These are phyloP conservation scores for Brassica incana DNA, from an alignment of 345 rosid genomes.

Conservation along the genomic window DNA sequence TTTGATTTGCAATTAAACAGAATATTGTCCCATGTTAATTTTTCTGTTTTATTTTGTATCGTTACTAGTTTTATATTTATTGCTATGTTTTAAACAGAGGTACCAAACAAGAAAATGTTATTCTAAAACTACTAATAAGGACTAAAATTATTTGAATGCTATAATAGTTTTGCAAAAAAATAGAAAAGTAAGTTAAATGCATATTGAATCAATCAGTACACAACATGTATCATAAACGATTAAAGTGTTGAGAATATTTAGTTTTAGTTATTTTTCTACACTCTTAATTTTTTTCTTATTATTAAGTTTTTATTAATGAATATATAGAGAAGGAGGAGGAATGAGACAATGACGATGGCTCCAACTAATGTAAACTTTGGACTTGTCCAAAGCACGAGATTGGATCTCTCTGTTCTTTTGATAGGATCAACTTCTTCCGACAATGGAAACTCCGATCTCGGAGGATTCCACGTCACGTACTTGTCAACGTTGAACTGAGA, in stretches of 20 bases:
- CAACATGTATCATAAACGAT: no score
- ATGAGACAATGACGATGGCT: no score
- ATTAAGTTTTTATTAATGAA: no score
- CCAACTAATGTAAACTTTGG: slow-evolving; percentile 43
- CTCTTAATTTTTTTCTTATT: no score
- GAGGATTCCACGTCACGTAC: slow-evolving; percentile 93
- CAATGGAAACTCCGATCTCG: slow-evolving; percentile 65
- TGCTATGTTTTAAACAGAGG: neutral
- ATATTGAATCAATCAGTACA: no score
- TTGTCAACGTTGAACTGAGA: slow-evolving; percentile 67
- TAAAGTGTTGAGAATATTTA: no score
- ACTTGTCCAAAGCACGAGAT: slow-evolving; percentile 87
- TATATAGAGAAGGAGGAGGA: no score
- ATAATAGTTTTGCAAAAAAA: no score
- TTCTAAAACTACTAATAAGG: neutral
- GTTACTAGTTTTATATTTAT: neutral
- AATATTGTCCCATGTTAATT: neutral
- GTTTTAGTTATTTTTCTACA: no score
- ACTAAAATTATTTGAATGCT: neutral
- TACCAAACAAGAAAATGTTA: neutral
- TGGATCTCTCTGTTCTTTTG: slow-evolving; percentile 79
- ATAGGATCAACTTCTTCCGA: slow-evolving; percentile 97
- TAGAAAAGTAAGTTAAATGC: neutral
- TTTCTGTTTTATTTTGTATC: neutral
- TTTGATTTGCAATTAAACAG: neutral